phyloP scores from a whole-genome alignment of 345 rosid genomes.

The Salix purpurea region DNA sequence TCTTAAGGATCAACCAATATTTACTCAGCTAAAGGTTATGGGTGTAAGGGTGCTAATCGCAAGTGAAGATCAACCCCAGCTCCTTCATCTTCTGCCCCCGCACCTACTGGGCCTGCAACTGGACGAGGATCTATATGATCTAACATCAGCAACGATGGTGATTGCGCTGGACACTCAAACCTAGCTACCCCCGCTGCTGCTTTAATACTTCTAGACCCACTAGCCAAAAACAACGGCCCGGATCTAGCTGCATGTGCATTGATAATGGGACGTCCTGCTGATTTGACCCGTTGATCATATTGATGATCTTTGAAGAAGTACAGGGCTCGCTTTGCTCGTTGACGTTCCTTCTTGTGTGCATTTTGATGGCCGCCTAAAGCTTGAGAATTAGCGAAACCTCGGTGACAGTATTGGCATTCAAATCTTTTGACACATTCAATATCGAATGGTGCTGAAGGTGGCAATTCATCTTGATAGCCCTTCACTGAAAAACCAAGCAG shows the following conservation, averaged over 20 bases:
- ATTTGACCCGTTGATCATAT: neutral
- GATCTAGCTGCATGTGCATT: constrained; percentile 7
- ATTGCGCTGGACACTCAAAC: neutral
- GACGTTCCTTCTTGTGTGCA: constrained; percentile 53
- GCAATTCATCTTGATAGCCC: neutral
- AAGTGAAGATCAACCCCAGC: too few relatives aligned
- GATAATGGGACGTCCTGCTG: neutral
- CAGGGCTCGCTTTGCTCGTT: constrained; percentile 37
- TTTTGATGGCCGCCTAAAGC: constrained; percentile 59
- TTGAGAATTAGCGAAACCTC: constrained; percentile 44
- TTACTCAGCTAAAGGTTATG: too few relatives aligned
- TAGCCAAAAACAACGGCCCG: neutral
- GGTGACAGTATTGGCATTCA: constrained; percentile 43
- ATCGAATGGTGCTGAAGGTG: neutral
- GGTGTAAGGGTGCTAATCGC: too few relatives aligned
- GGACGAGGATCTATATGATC: too few relatives aligned
- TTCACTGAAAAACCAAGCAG: neutral
- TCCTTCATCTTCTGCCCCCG: too few relatives aligned
- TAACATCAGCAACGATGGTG: too few relatives aligned
- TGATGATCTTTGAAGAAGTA: neutral
- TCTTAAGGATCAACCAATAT: too few relatives aligned
- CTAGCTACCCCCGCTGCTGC: neutral
- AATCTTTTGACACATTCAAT: constrained; percentile 25
- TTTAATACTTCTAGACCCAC: neutral
- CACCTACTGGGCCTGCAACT: too few relatives aligned